Base-by-base conservation (phyloP, 257 asterid genomes). In the Solanum dulcamara region DNA sequence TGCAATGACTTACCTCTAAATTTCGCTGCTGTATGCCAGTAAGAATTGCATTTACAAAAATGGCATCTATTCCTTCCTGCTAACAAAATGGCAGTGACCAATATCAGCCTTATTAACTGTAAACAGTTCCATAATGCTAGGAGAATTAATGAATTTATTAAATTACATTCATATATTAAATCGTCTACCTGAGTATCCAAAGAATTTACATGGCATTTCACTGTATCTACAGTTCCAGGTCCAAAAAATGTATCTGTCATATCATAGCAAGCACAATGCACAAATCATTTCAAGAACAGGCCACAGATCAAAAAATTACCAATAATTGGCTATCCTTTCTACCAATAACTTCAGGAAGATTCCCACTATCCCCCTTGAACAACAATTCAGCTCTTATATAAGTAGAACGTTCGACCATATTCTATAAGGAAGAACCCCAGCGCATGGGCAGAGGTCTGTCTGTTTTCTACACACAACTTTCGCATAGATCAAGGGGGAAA, bases 21-120 rank as follows among this genome's bases (percentile, higher is more conserved):
- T 97, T 97, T 83, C 99, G 87, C 86, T 95, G 99, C 91, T 97
- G 99, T 86, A 92, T 81, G 66, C 98, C 97, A 67, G 90, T 85
- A 68, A 97, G 97, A 83, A 90, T 92, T 82, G 97, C 93, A 90
- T 97, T 97, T 38, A 97, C 99, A 90, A 95, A 97, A 55, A 97
- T 48, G 46, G 98, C 99, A 89, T 97, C 98, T 85, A 95, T 89
- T 79, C 70, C 96, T 75, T 91, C 96, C 98, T 96, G 85, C 77
- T 81, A 86, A 84, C 28, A 83, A 57, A 60, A 62, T 4, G 79
- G 17, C 59, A 48, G 60, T 46, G 62, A 46, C 83, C 44, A 30
- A 18, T 30, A 79, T 48, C 66, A 79, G 62, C 64, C 83, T 30
- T 18, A 79, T 79, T 37, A 79, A 38, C 83, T 6, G 28, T 35